phyloP scores from a whole-genome alignment of 73 alveolate genomes.

The Breviolum minutum region DNA sequence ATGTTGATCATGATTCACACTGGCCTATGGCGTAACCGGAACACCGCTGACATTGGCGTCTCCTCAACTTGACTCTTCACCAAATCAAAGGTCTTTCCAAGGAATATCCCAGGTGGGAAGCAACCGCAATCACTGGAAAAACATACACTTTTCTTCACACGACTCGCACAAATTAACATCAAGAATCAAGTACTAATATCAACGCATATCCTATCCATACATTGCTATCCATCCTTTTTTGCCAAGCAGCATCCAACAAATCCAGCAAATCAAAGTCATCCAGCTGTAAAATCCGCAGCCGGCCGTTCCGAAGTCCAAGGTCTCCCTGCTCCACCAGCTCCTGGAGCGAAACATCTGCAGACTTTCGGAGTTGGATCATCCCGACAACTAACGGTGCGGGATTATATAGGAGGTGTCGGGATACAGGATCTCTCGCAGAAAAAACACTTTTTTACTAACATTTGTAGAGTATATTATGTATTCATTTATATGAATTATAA shows the following conservation, averaged over 20 bases:
- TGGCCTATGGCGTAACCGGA: conserved; percentile 87
- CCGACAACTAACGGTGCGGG: neutral
- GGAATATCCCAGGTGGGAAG: too few species aligned
- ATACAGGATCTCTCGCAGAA: neutral
- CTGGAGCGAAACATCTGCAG: too few species aligned
- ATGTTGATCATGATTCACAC: too few species aligned
- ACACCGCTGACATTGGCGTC: conserved; percentile 88
- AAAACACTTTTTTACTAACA: too few species aligned
- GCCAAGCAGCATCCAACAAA: conserved; percentile 48
- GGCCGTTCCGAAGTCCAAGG: conserved; percentile 5
- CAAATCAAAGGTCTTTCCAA: too few species aligned
- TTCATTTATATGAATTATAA: too few species aligned
- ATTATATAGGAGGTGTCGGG: neutral
- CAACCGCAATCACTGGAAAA: too few species aligned
- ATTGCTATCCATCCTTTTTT: neutral
- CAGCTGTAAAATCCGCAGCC: conserved; percentile 13
- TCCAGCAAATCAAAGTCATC: conserved; percentile 67
- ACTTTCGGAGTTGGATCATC: neutral
- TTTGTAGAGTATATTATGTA: too few species aligned
- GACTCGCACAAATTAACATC: too few species aligned
- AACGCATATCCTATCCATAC: neutral
- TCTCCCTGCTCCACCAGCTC: neutral
- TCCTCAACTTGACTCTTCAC: too few species aligned
- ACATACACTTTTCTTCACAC: too few species aligned
- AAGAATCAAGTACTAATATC: too few species aligned